Conservation (phyloP, 2,329 filamentous ascomycete species). For the Hypoxylon sp. region DNA sequence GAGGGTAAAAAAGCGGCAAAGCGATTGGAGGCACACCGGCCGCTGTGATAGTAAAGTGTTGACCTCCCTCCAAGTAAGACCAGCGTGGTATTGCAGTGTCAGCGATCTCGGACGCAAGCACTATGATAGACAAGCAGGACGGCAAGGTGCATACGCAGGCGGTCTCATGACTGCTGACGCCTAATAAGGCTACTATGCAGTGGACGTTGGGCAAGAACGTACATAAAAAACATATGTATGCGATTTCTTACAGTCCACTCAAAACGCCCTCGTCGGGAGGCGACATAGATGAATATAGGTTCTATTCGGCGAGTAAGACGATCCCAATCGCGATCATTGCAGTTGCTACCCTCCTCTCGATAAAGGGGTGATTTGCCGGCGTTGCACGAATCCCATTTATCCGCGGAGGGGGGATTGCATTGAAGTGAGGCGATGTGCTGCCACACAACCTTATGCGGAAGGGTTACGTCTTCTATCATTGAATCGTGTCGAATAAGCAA, state of each 20-base stretch:
- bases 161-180: constrained; percentile 41
- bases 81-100: constrained; percentile 37
- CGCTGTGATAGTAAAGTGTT: constrained; percentile 31
- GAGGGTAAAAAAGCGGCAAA: neutral
- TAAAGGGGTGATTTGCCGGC: constrained; percentile 29
- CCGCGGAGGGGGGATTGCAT: constrained; percentile 20
- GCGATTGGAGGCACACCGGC: constrained; percentile 17
- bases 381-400: constrained; percentile 33
- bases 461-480: constrained; percentile 16
- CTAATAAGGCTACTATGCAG: constrained; percentile 23
- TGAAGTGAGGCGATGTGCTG: constrained; percentile 27
- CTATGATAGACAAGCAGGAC: constrained; percentile 33
- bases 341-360: constrained; percentile 26
- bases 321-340: constrained; percentile 36
- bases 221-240: constrained; percentile 16
- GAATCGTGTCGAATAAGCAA: constrained; percentile 15
- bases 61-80: constrained; percentile 41
- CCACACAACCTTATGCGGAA: constrained; percentile 34
- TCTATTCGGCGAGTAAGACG: constrained; percentile 11
- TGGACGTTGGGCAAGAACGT: constrained; percentile 19
- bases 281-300: constrained; percentile 9
- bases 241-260: constrained; percentile 26
- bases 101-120: constrained; percentile 45
- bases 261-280: constrained; percentile 12
- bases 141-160: constrained; percentile 42